These are phyloP conservation scores for Trichoderma oligosporum DNA, from an alignment of 2,329 filamentous ascomycete genomes.

Conservation along the genomic window DNA sequence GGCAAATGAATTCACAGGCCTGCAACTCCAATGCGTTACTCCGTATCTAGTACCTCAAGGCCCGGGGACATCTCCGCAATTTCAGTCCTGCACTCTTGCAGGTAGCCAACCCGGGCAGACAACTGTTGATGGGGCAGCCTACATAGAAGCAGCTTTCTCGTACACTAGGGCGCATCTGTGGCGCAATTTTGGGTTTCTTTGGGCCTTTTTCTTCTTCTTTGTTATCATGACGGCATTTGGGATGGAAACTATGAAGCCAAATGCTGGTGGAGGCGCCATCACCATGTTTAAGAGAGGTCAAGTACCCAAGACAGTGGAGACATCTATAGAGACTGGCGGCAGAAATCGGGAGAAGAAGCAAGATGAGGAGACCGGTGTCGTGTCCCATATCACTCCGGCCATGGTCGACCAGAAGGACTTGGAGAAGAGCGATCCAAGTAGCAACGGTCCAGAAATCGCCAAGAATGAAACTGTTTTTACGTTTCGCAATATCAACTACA, in stretches of 20 bases:
- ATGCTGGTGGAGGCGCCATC: slow-evolving; percentile 55
- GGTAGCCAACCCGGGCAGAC: slow-evolving; percentile 44
- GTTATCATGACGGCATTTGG: slow-evolving; percentile 67
- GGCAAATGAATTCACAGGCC: slow-evolving; percentile 58
- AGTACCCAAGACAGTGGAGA: slow-evolving; percentile 54
- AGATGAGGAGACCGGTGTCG: slow-evolving; percentile 47
- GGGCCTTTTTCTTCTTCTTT: slow-evolving; percentile 72
- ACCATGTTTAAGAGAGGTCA: slow-evolving; percentile 62
- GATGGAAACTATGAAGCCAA: slow-evolving; percentile 62
- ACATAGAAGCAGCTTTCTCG: slow-evolving; percentile 49
- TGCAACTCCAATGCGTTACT: slow-evolving; percentile 55
- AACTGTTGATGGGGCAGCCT: slow-evolving; percentile 52
- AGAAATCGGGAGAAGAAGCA: slow-evolving; percentile 36
- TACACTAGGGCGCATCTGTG: slow-evolving; percentile 60
- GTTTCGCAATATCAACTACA: slow-evolving; percentile 49
- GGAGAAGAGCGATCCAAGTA: slow-evolving; percentile 31
- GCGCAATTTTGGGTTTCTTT: slow-evolving; percentile 75
- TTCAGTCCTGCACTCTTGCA: slow-evolving; percentile 53
- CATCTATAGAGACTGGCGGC: slow-evolving; percentile 52
- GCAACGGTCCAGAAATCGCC: slow-evolving; percentile 45
- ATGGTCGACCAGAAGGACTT: slow-evolving; percentile 41
- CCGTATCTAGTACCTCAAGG: slow-evolving; percentile 55
- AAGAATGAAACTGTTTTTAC: slow-evolving; percentile 60
- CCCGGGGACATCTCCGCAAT: slow-evolving; percentile 28
- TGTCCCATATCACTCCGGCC: slow-evolving; percentile 55